These are phyloP conservation scores for Nitzschia sp. DNA, from an alignment of 108 stramenopile species.

Conservation along the genomic window DNA sequence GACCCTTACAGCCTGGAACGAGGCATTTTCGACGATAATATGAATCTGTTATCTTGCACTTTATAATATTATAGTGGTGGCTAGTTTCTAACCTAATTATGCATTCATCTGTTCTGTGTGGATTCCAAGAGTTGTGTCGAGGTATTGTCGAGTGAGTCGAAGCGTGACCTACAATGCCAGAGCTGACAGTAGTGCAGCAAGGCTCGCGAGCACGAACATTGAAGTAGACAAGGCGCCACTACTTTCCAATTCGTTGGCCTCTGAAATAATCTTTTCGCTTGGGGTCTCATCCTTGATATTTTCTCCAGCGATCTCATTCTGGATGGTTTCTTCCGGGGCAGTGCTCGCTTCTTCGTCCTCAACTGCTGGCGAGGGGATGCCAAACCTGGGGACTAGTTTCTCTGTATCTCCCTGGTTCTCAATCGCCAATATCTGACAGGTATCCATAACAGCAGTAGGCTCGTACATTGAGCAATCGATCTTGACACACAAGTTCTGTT, in stretches of 20 bases:
- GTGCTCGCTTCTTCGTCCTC: neutral
- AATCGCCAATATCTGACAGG: conserved; percentile 18
- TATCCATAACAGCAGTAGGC: conserved; percentile 18
- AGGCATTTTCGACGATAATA: conserved; percentile 1
- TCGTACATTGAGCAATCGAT: conserved; percentile 30
- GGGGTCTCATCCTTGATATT: neutral
- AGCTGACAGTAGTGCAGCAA: neutral
- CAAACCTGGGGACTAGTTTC: conserved; percentile 1
- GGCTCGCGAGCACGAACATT: neutral
- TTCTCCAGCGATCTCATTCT: neutral
- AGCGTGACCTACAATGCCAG: too few species aligned
- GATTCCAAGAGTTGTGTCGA: too few species aligned
- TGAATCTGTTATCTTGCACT: neutral
- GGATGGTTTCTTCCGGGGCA: neutral
- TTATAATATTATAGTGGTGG: too few species aligned
- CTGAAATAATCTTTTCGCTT: neutral
- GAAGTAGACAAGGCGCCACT: neutral
- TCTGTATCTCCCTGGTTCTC: neutral
- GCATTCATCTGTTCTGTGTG: too few species aligned
- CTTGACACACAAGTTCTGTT: conserved; percentile 9
- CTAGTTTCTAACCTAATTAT: too few species aligned
- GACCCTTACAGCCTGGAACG: conserved; percentile 15
- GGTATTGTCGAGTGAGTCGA: too few species aligned
- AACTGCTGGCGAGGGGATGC: neutral
- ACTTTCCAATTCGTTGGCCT: neutral